Evolutionary conservation across 768 basidiomycete genomes (phyloP).

Genomic region (Daedaleopsis nitida): DNA sequence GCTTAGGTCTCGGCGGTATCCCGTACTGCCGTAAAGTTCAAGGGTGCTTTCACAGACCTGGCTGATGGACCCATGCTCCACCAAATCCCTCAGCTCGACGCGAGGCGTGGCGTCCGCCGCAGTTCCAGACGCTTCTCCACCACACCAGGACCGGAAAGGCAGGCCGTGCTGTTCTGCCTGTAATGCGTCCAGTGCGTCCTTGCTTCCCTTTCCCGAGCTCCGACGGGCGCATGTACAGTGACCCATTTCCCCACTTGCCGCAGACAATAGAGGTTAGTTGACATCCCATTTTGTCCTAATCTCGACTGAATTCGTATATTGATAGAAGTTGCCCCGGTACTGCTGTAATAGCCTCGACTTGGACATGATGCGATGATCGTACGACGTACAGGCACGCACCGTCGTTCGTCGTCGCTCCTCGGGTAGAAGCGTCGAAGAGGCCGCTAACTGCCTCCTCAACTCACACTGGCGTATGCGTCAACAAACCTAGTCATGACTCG

Average conservation of each 20-base stretch:
- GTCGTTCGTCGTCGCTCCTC: no score
- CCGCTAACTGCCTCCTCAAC: no score
- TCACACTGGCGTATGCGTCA: no score
- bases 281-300: no score
- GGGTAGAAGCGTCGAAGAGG: no score
- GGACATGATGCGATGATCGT: no score
- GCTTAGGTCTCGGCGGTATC: slow-evolving; percentile 1
- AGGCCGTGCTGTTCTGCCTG: not conserved
- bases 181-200: not conserved
- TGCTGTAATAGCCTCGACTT: no score
- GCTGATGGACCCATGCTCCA: no score
- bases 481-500: no score
- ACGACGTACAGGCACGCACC: no score
- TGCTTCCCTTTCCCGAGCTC: not conserved
- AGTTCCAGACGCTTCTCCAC: not conserved
- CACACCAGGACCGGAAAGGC: not conserved
- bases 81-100: not conserved
- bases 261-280: not conserved
- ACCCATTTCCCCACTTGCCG: not conserved
- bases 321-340: no score
- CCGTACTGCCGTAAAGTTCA: slow-evolving; percentile 12
- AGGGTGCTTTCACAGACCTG: not conserved
- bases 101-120: slow-evolving; percentile 3
- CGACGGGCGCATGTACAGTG: not conserved
- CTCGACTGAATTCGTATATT: no score